Conservation (phyloP, 2,329 filamentous ascomycete genomes). For the Hirsutella thompsonii region DNA sequence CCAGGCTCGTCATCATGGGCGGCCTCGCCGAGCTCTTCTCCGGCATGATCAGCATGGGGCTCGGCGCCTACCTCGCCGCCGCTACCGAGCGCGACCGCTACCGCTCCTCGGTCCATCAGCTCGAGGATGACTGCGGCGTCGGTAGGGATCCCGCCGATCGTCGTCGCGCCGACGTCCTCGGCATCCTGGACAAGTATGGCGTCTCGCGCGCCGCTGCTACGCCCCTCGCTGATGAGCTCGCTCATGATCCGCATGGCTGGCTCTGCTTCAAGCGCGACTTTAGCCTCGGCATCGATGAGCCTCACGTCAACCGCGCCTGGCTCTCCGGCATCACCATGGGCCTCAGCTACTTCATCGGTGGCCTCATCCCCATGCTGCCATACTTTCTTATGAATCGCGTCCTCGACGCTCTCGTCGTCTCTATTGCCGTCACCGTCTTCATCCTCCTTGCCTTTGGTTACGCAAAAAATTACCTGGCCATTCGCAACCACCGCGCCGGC, state of each 20-base stretch:
- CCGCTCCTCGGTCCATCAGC: conserved; percentile 32
- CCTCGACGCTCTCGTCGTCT: conserved; percentile 40
- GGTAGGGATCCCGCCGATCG: conserved; percentile 26
- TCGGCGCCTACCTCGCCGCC: conserved; percentile 61
- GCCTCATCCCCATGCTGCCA: conserved; percentile 56
- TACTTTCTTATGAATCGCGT: conserved; percentile 47
- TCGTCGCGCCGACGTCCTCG: conserved; percentile 37
- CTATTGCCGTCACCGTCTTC: conserved; percentile 45
- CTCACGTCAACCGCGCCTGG: conserved; percentile 28
- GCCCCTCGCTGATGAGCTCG: conserved; percentile 37
- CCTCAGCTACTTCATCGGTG: conserved; percentile 56
- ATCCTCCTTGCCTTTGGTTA: conserved; percentile 54
- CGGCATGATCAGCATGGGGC: conserved; percentile 65
- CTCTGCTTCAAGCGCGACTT: conserved; percentile 49
- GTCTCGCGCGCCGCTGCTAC: conserved; percentile 27
- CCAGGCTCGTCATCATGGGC: conserved; percentile 55
- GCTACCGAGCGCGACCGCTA: conserved; percentile 40
- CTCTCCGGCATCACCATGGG: conserved; percentile 54
- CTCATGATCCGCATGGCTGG: conserved; percentile 32
- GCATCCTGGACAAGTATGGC: conserved; percentile 36
- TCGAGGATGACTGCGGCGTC: conserved; percentile 25
- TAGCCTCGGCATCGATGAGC: conserved; percentile 34
- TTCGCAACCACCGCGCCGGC: conserved; percentile 36
- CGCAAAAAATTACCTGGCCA: conserved; percentile 44
- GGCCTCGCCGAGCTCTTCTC: conserved; percentile 65